These are phyloP conservation scores for Nannochloropsis oceanica DNA, from an alignment of 108 stramenopile genomes.

Conservation along the genomic window DNA sequence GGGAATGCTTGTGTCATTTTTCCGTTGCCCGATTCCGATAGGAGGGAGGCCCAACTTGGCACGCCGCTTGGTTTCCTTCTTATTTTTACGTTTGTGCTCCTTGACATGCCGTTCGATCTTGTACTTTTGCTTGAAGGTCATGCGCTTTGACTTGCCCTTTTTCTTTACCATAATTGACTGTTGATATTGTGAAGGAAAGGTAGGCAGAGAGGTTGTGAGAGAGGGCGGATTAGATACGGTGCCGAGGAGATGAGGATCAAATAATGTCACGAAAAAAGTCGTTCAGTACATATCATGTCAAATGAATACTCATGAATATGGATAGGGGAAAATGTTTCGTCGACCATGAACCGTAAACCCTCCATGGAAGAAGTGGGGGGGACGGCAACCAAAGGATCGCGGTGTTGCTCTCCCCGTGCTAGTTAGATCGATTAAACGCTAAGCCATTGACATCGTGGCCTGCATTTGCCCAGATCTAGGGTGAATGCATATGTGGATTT, in stretches of 20 bases:
- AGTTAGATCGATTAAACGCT: background rate
- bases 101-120: conserved; percentile 62
- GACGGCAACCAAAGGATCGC: background rate
- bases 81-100: conserved; percentile 86
- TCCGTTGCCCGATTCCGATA: conserved; percentile 42
- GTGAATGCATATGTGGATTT: background rate
- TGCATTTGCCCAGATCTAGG: background rate
- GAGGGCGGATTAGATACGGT: background rate
- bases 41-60: conserved; percentile 46
- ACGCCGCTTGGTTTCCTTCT: conserved; percentile 66
- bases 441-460: background rate
- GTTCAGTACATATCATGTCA: too few relatives aligned
- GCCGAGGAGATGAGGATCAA: background rate
- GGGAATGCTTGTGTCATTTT: conserved; percentile 95
- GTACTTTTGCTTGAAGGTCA: conserved; percentile 95
- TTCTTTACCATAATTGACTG: conserved; percentile 78
- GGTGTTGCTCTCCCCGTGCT: background rate
- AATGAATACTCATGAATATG: background rate
- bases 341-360: background rate
- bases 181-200: background rate
- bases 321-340: background rate
- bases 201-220: background rate
- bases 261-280: too few relatives aligned
- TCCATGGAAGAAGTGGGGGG: background rate
- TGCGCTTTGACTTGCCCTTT: conserved; percentile 90